Evolutionary conservation across 169 alveolate species (phyloP).

Genomic region (Babesia ovis): DNA sequence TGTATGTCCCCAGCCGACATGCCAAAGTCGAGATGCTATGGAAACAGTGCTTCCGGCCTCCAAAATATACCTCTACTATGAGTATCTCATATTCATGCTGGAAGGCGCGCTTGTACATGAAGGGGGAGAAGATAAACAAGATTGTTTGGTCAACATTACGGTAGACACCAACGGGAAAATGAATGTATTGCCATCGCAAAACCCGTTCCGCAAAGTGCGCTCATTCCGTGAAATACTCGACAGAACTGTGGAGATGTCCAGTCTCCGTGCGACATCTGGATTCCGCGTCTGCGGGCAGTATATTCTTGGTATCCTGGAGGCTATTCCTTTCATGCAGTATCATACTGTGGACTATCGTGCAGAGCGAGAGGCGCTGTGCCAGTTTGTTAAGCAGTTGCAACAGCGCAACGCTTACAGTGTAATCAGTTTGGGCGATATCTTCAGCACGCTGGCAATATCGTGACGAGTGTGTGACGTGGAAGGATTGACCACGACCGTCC

Average conservation of each 20-base stretch:
- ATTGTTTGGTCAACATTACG: slow-evolving; percentile 51
- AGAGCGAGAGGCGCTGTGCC: slow-evolving; percentile 53
- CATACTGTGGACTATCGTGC: slow-evolving; percentile 62
- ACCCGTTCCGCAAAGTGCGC: slow-evolving; percentile 30
- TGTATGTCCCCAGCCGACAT: slow-evolving; percentile 69
- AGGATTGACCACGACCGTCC: not conserved
- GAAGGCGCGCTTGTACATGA: slow-evolving; percentile 51
- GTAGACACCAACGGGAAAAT: slow-evolving; percentile 60
- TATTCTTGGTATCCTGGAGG: slow-evolving; percentile 65
- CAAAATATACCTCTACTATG: slow-evolving; percentile 65
- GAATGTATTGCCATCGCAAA: slow-evolving; percentile 25
- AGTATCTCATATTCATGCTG: slow-evolving; percentile 64
- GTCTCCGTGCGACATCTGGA: slow-evolving; percentile 53
- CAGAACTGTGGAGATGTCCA: slow-evolving; percentile 9
- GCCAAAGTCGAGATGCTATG: slow-evolving; percentile 68
- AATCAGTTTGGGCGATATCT: slow-evolving; percentile 36
- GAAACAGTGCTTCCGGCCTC: slow-evolving; percentile 52
- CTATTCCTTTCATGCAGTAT: slow-evolving; percentile 61
- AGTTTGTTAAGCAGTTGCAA: slow-evolving; percentile 44
- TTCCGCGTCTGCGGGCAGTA: slow-evolving; percentile 61
- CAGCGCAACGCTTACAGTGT: slow-evolving; percentile 65
- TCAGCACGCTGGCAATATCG: slow-evolving; percentile 12
- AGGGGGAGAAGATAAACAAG: not conserved
- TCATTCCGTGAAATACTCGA: slow-evolving; percentile 42
- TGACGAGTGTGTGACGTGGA: slow-evolving; percentile 12